A percentile compares a stretch with the other conserved stretches of the same genome.
Conservation (phyloP, 2,329 filamentous ascomycete species). For the Lachnellula cervina region DNA sequence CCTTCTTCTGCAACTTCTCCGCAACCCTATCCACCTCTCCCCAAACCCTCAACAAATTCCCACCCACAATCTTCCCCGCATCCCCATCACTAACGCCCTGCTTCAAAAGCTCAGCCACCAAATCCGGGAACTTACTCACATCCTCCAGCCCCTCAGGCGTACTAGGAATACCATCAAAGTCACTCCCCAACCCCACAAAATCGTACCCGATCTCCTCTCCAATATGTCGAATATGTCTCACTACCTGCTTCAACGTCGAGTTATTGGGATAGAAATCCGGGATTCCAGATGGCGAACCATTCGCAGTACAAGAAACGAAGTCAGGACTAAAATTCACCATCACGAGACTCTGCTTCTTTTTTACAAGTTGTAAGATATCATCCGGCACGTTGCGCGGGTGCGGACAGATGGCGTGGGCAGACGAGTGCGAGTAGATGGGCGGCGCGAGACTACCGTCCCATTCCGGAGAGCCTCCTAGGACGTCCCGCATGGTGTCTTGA, state of each 20-base stretch:
- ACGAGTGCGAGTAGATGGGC: slow-evolving; percentile 85
- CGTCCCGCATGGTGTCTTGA: slow-evolving; percentile 79
- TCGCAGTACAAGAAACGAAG: slow-evolving; percentile 67
- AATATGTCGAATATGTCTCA: slow-evolving; percentile 75
- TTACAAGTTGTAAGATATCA: slow-evolving; percentile 72
- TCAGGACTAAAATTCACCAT: slow-evolving; percentile 88
- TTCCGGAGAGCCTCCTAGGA: slow-evolving; percentile 56
- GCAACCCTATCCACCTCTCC: slow-evolving; percentile 70
- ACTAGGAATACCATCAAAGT: slow-evolving; percentile 73
- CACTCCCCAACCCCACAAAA: slow-evolving; percentile 81
- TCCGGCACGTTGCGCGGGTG: slow-evolving; percentile 91
- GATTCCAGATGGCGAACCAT: slow-evolving; percentile 55
- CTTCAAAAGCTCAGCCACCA: slow-evolving; percentile 69
- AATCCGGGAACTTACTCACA: slow-evolving; percentile 74
- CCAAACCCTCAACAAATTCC: slow-evolving; percentile 84
- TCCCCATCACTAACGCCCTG: slow-evolving; percentile 71
- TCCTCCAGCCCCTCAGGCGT: slow-evolving; percentile 76
- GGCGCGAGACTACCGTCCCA: slow-evolving; percentile 75
- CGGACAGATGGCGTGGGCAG: slow-evolving; percentile 72
- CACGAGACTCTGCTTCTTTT: slow-evolving; percentile 67
- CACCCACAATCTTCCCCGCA: slow-evolving; percentile 68
- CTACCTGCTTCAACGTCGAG: slow-evolving; percentile 71
- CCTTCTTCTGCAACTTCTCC: slow-evolving; percentile 54
- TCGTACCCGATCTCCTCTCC: slow-evolving; percentile 79
- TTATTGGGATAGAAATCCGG: slow-evolving; percentile 64